These are phyloP conservation scores for Coniella vitis DNA, from an alignment of 2,329 filamentous ascomycete species.

Conservation along the genomic window DNA sequence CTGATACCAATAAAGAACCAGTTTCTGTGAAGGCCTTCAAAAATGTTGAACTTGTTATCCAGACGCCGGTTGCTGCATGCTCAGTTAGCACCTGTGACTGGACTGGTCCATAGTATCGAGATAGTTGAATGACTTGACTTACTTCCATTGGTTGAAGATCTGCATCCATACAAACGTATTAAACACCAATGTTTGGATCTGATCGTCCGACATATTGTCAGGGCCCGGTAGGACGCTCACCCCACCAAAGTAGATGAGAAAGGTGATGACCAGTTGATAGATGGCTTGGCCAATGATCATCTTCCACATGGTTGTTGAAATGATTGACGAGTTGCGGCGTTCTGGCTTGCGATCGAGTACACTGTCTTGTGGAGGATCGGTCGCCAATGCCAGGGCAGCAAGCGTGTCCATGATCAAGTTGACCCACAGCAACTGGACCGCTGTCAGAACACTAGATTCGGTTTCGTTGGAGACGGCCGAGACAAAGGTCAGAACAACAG, in stretches of 20 bases:
- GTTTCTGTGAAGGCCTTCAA: conserved; percentile 79
- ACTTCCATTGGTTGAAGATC: conserved; percentile 97
- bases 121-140: conserved; percentile 33
- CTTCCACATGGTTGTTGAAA: conserved; percentile 96
- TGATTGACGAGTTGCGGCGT: conserved; percentile 51
- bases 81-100: conserved; percentile 7
- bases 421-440: conserved; percentile 91
- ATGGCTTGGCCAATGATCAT: conserved; percentile 94
- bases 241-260: conserved; percentile 64
- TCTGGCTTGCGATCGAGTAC: conserved; percentile 71
- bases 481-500: conserved; percentile 80
- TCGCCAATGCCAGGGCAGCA: conserved; percentile 80
- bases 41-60: conserved; percentile 93
- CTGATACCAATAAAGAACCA: conserved; percentile 87
- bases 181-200: conserved; percentile 80
- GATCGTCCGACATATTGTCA: conserved; percentile 31
- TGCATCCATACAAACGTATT: conserved; percentile 99
- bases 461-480: conserved; percentile 67
- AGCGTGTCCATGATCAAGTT: conserved; percentile 98
- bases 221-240: conserved; percentile 28
- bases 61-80: conserved; percentile 69
- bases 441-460: conserved; percentile 72
- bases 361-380: conserved; percentile 77
- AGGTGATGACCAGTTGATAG: conserved; percentile 75
- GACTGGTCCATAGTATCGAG: background rate